Percentiles rank a stretch among this genome's conserved stretches.
Conservation (phyloP, 75 land plant genomes). For the Larix kaempferi region DNA sequence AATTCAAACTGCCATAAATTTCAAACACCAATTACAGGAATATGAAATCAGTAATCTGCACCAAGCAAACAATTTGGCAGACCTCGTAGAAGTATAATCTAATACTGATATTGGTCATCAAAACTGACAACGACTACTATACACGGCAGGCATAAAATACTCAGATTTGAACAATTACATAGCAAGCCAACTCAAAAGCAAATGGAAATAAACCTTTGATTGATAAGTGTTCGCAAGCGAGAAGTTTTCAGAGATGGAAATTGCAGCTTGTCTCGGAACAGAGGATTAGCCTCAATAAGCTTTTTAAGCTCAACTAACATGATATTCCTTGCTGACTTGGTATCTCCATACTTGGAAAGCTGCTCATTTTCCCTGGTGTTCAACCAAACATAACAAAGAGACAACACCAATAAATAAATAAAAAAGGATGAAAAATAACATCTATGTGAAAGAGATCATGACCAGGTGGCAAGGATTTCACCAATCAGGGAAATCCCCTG, state of each 20-base stretch:
- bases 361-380: conserved; percentile 74
- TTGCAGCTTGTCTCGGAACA: conserved; percentile 75
- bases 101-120: no score
- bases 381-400: neutral
- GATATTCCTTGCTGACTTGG: conserved; percentile 69
- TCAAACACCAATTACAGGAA: neutral
- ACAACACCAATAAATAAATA: no score
- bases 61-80: neutral
- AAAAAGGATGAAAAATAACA: neutral
- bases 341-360: conserved; percentile 82
- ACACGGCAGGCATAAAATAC: neutral
- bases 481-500: neutral
- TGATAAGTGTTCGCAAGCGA: conserved; percentile 73
- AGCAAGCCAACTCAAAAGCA: neutral
- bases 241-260: conserved; percentile 69
- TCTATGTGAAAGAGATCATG: neutral
- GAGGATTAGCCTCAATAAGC: conserved; percentile 79
- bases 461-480: neutral
- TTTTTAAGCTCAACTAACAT: conserved; percentile 83
- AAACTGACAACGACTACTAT: no score
- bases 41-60: neutral
- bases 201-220: conserved; percentile 55
- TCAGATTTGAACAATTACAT: neutral
- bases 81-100: neutral
- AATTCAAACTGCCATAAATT: conserved; percentile 65